A percentile compares a stretch with the other conserved stretches of the same genome.
These are phyloP conservation scores for Micractinium sp. DNA, from an alignment of 139 green algal genomes.

Conservation along the genomic window DNA sequence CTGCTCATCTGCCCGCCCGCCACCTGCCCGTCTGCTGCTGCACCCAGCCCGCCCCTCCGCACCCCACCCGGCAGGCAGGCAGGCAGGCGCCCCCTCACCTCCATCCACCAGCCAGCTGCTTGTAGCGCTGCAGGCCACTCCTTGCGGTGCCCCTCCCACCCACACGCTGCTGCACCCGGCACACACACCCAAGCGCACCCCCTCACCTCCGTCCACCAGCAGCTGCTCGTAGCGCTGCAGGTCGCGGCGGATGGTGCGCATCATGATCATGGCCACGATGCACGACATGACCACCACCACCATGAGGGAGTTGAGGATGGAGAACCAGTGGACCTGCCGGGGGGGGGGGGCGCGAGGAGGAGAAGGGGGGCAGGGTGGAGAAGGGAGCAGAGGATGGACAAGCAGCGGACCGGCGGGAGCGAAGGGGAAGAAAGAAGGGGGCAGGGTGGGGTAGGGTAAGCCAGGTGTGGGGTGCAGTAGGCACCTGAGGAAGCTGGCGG, in stretches of 20 bases:
- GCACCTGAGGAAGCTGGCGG: not conserved
- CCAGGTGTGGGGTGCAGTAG: too few species aligned
- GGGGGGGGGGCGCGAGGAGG: not conserved
- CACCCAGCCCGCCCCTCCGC: too few species aligned
- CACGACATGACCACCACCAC: slow-evolving; percentile 94
- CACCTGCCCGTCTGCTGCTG: too few species aligned
- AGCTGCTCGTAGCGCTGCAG: slow-evolving; percentile 92
- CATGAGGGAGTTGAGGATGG: slow-evolving; percentile 95
- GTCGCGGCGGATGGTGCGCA: slow-evolving; percentile 91
- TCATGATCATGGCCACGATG: slow-evolving; percentile 92
- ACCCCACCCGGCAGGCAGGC: too few species aligned
- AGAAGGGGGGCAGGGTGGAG: not conserved
- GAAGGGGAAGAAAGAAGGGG: too few species aligned
- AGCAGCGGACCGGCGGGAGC: too few species aligned
- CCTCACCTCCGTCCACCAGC: slow-evolving; percentile 77
- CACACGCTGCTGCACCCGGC: not conserved
- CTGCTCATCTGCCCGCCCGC: too few species aligned
- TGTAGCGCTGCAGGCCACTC: too few species aligned
- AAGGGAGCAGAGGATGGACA: too few species aligned
- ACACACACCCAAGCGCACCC: not conserved
- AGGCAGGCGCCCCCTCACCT: too few species aligned
- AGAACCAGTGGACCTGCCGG: slow-evolving; percentile 93
- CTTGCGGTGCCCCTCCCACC: not conserved
- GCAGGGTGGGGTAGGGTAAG: too few species aligned
- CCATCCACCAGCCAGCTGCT: too few species aligned